phyloP scores from a whole-genome alignment of 2,329 filamentous ascomycete genomes.

The Fusarium setosum region DNA sequence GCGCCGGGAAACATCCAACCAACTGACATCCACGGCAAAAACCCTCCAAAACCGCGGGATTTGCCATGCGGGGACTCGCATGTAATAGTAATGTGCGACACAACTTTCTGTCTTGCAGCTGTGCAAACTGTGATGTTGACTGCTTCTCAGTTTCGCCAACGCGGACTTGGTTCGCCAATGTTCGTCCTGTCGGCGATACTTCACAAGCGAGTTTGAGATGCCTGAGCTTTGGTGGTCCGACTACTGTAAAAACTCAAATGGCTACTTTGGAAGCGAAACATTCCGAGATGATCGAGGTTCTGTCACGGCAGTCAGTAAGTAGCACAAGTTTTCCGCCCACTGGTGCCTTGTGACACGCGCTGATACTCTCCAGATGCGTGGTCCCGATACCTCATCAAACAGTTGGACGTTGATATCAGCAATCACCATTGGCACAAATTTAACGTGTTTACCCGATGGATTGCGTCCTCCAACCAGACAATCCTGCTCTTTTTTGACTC shows the following conservation, averaged over 20 bases:
- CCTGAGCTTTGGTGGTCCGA: slow-evolving; percentile 50
- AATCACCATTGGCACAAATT: slow-evolving; percentile 29
- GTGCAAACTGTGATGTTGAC: accelerated
- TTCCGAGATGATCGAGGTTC: slow-evolving; percentile 37
- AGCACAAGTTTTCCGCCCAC: accelerated
- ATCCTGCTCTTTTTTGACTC: slow-evolving; percentile 22
- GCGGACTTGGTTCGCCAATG: slow-evolving; percentile 47
- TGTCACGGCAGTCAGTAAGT: slow-evolving; percentile 10
- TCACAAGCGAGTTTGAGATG: slow-evolving; percentile 32
- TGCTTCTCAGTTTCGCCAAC: slow-evolving; percentile 38
- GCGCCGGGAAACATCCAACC: not conserved
- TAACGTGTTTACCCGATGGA: slow-evolving; percentile 27
- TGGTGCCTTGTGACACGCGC: not conserved
- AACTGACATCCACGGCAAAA: not conserved
- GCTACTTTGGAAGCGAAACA: slow-evolving; percentile 51
- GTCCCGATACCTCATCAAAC: slow-evolving; percentile 27
- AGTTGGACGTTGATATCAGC: not conserved
- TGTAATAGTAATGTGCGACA: slow-evolving; percentile 12
- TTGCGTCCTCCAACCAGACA: slow-evolving; percentile 15
- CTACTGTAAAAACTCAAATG: slow-evolving; percentile 50
- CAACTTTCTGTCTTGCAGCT: accelerated
- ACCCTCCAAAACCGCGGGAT: not conserved
- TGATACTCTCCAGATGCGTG: slow-evolving; percentile 14
- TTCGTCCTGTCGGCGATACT: slow-evolving; percentile 34
- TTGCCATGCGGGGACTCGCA: slow-evolving; percentile 11